A percentile compares a stretch with the other conserved stretches of the same genome.
These are phyloP conservation scores for Nakazawaea ernobii DNA, from an alignment of 805 yeast genomes.

Conservation along the genomic window DNA sequence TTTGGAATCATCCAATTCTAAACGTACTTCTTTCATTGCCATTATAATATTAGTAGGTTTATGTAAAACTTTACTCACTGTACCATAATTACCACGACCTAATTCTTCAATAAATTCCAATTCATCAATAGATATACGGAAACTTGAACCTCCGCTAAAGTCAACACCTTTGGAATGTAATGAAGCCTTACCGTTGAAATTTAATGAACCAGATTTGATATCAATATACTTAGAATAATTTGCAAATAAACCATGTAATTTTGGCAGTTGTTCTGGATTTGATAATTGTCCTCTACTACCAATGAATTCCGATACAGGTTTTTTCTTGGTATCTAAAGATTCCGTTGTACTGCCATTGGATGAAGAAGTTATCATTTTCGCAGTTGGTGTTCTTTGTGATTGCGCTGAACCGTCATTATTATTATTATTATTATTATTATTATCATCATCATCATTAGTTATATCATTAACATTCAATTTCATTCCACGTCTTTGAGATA, in stretches of 20 bases:
- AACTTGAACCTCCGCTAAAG: slow-evolving; percentile 82
- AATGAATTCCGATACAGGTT: slow-evolving; percentile 18
- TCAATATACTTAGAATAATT: slow-evolving; percentile 85
- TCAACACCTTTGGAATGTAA: slow-evolving; percentile 89
- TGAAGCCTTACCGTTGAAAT: slow-evolving; percentile 91
- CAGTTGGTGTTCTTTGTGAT: not conserved
- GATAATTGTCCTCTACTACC: slow-evolving; percentile 19
- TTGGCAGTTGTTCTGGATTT: slow-evolving; percentile 22
- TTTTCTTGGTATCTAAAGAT: slow-evolving; percentile 8
- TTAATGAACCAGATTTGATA: slow-evolving; percentile 84
- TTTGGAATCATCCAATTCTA: slow-evolving; percentile 91
- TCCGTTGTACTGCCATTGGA: slow-evolving; percentile 14
- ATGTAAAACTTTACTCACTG: slow-evolving; percentile 88
- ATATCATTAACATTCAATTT: slow-evolving; percentile 32
- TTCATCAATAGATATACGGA: slow-evolving; percentile 82
- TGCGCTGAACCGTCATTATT: not conserved
- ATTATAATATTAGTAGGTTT: slow-evolving; percentile 86
- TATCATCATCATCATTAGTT: slow-evolving; percentile 2
- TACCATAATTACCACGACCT: slow-evolving; percentile 96
- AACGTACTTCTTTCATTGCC: slow-evolving; percentile 97
- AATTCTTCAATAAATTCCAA: slow-evolving; percentile 77
- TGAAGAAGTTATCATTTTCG: slow-evolving; percentile 17
- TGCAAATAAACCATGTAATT: slow-evolving; percentile 63
- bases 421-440: slow-evolving; percentile 1
- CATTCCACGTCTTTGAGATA: slow-evolving; percentile 52